Base-by-base conservation (phyloP, 352 stramenopile species). In the Globisporangium splendens region DNA sequence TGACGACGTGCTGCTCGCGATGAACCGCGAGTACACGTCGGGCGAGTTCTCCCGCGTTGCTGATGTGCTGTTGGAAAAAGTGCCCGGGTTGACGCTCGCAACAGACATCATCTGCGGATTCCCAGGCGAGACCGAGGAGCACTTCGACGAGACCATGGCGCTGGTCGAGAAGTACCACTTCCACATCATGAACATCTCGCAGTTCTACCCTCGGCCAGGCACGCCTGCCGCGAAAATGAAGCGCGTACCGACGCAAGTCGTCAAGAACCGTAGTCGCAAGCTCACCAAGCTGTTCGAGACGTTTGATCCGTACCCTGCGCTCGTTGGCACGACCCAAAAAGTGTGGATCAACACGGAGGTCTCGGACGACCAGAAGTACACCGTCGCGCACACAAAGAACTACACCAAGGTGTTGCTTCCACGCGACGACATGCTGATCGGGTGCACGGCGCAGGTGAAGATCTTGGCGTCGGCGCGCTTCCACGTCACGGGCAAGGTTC, bases 61-160 rank as follows among this genome's bases (percentile, higher is more conserved):
- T 4, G 87, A 97, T 58, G 68, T 79, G 38, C 65, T 98, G 20
- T 52, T 92, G 8, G 72, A 72, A 6, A 77, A 89, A 44, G 89
- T 96, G 8, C 82, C 85, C 1, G 67, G 71, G 24, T 56, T 98
- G 31, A 97, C 89, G 20, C 70, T 98, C 33, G 91, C 91, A 11
- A 98, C 91, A 1, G 91, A 98, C 66, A 96, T 98, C 55, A 98
- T 98, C 59, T 97, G 91, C 41, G 91, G 91, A 24, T 98, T 97
- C 61, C 86, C 89, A 10, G 74, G 75, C 13, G 91, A 98, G 71
- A 96, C 79, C 0, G 88, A 97, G 43, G 75, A 80, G 35, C 76
- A 98, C 43, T 97, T 96, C 60, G 74, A 91, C 39, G 70, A 91
- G 62, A 98, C 91, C 8, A 89, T 97, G 75, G 62, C 69, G 56